phyloP scores from a whole-genome alignment of 2,329 filamentous ascomycete genomes.

The Calonectria pteridis region DNA sequence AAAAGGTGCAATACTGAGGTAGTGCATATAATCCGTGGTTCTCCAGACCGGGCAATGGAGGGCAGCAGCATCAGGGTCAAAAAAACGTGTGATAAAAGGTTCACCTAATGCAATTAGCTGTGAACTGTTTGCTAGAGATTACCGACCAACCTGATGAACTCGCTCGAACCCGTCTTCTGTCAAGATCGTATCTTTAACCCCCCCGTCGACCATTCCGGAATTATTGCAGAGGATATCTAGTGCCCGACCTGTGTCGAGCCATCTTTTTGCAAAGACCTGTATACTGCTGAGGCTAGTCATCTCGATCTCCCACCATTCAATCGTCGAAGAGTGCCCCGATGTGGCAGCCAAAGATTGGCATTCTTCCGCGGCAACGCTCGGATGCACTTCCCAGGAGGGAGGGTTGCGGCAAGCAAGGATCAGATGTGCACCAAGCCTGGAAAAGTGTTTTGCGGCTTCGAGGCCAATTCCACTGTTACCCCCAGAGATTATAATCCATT shows the following conservation, averaged over 20 bases:
- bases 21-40: constrained; percentile 9
- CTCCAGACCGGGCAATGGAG: background rate
- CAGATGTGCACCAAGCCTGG: constrained; percentile 11
- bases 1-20: constrained; percentile 7
- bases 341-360: background rate
- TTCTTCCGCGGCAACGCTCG: background rate
- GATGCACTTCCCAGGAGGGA: constrained; percentile 10
- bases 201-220: background rate
- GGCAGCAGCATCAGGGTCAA: constrained; percentile 11
- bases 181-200: background rate
- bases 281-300: constrained; percentile 5
- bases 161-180: constrained; percentile 13
- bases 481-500: constrained; percentile 19
- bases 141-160: background rate
- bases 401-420: constrained; percentile 18
- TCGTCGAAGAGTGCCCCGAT: constrained; percentile 6
- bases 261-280: background rate
- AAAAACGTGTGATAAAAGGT: constrained; percentile 14
- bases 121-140: too few species aligned
- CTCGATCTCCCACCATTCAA: constrained; percentile 21
- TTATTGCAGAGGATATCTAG: constrained; percentile 17
- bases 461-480: constrained; percentile 20
- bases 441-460: constrained; percentile 13
- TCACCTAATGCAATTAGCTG: background rate
- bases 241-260: background rate